phyloP scores from a whole-genome alignment of 768 basidiomycete genomes.

The Phaffia australis region DNA sequence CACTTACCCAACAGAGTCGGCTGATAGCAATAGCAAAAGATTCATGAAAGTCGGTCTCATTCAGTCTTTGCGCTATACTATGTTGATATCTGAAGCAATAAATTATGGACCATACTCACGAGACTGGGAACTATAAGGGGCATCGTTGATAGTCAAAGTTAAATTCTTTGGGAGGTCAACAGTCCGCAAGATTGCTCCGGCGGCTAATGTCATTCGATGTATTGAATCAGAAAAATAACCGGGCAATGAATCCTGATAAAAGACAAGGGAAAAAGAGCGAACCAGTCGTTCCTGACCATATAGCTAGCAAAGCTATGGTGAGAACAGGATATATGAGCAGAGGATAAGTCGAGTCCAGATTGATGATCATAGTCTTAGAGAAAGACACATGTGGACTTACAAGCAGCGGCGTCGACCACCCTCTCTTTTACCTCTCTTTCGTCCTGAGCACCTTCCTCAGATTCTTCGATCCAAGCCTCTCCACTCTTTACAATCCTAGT shows the following conservation, averaged over 20 bases:
- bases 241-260: slow-evolving; percentile 25
- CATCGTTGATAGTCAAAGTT: slow-evolving; percentile 22
- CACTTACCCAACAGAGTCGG: slow-evolving; percentile 20
- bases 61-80: too few species aligned
- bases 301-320: slow-evolving; percentile 41
- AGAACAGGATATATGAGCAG: slow-evolving; percentile 49
- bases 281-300: slow-evolving; percentile 26
- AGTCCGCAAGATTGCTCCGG: slow-evolving; percentile 21
- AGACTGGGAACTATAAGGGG: slow-evolving; percentile 20
- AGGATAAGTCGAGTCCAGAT: slow-evolving; percentile 43
- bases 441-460: slow-evolving; percentile 25
- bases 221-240: neutral
- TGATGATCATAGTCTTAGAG: slow-evolving; percentile 46
- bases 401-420: slow-evolving; percentile 49
- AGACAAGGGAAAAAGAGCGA: slow-evolving; percentile 35
- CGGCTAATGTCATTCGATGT: slow-evolving; percentile 1
- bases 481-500: slow-evolving; percentile 57
- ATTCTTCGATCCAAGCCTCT: slow-evolving; percentile 45
- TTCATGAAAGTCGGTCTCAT: too few species aligned
- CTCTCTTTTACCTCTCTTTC: slow-evolving; percentile 43
- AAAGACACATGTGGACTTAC: slow-evolving; percentile 30
- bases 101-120: slow-evolving; percentile 3
- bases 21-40: neutral
- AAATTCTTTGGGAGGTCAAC: slow-evolving; percentile 17
- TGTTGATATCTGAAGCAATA: neutral